Conservation (phyloP, 2,329 filamentous ascomycete genomes). For the Aspergillus tanneri region DNA sequence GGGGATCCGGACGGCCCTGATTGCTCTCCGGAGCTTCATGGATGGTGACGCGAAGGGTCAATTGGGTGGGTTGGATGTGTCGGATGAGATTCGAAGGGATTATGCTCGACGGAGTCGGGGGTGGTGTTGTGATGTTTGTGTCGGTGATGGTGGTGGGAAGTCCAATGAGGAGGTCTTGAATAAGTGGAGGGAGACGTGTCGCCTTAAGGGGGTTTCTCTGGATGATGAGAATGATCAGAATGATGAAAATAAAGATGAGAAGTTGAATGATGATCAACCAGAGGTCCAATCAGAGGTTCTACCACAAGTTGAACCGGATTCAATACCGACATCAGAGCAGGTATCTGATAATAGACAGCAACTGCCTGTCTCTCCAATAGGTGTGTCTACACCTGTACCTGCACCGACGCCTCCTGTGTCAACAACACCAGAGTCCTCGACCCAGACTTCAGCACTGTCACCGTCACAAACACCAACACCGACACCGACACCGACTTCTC, state of each 20-base stretch:
- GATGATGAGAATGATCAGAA: conserved; percentile 29
- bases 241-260: conserved; percentile 13
- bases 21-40: conserved; percentile 84
- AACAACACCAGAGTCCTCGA: background rate
- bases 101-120: conserved; percentile 65
- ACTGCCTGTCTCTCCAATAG: background rate
- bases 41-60: conserved; percentile 85
- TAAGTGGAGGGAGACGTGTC: conserved; percentile 64
- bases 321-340: too few species aligned
- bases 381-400: conserved; percentile 2
- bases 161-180: conserved; percentile 67
- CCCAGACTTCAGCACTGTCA: background rate
- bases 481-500: background rate
- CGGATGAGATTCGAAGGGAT: conserved; percentile 62
- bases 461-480: background rate
- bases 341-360: too few species aligned
- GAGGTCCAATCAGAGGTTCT: background rate
- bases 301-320: too few species aligned
- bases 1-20: conserved; percentile 87
- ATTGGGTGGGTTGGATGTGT: conserved; percentile 81
- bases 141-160: conserved; percentile 64
- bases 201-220: conserved; percentile 30
- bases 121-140: conserved; percentile 72
- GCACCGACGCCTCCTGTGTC: too few species aligned
- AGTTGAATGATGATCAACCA: background rate